Evolutionary conservation across 1,284 basidiomycete species (phyloP), one percentile per base, ranked within the genome.

Genomic region (Chalciporus sp.): DNA sequence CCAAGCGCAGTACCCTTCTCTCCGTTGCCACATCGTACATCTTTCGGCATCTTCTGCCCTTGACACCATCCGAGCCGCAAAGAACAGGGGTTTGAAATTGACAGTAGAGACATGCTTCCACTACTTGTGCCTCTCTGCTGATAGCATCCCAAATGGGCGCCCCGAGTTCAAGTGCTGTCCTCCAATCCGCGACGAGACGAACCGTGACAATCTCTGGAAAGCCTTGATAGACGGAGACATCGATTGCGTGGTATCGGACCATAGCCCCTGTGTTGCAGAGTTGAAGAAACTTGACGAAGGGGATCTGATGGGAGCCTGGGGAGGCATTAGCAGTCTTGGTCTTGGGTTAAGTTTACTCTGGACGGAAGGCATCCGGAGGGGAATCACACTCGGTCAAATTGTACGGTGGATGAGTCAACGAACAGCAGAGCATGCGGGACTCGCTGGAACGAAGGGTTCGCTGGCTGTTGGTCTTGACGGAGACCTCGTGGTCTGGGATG

Each of bases 91-190:
- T 1, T 69, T 86, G 27, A 85, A 85, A 39, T 74, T 95, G 49
- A 93, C 93, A 0, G 90, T 94, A 52, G 95, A 97, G 75, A 97
- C 95, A 0, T 96, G 94, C 73, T 95, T 95, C 74, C 94, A 97
- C 73, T 97, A 97, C 74, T 83, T 96, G 35, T 85, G 84, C 61
- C 80, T 93, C 17, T 75, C 83, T 27, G 77, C 87, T 0, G 76
- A 80, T 56, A 70, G 81, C 52, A 83, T 91, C 47, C 92, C 91
- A 6, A 71, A 80, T 55, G 88, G 89, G 3, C 82, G 74, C 17
- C 85, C 90, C 39, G 86, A 92, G 69, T 93, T 90, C 82, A 97
- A 98, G 70, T 97, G 95, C 68, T 95, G 93, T 72, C 95, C 95
- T n/a, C 95, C 95, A 3, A 90, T 98, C 59, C 84, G 95, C 42